Percentiles rank a stretch among this genome's conserved stretches.
phyloP scores from a whole-genome alignment of 352 stramenopile species.

The Phytopythium ostracodes region DNA sequence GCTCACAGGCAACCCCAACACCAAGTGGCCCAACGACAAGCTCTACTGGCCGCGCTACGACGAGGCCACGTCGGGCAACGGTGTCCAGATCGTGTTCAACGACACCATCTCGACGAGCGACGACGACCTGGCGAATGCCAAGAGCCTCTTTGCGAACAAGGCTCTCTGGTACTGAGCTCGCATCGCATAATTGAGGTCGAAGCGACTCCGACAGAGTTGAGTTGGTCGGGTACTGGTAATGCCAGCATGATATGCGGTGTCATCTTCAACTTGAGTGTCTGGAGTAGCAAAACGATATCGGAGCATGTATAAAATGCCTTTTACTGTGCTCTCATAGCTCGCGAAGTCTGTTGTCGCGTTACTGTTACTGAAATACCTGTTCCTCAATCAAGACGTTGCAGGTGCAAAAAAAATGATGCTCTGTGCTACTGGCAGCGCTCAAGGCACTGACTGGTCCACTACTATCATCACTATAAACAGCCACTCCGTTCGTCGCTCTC shows the following conservation, averaged over 20 bases:
- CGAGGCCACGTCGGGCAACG: conserved; percentile 8
- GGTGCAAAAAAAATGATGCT: not conserved
- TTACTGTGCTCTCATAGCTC: not conserved
- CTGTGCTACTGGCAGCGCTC: not conserved
- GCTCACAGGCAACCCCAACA: conserved; percentile 18
- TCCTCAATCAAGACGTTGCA: not conserved
- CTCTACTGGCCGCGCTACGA: conserved; percentile 21
- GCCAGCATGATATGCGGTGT: too few relatives aligned
- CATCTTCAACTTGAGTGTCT: not conserved
- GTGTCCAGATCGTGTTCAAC: conserved; percentile 20
- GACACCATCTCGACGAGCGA: conserved; percentile 14
- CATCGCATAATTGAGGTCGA: not conserved
- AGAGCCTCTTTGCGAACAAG: conserved; percentile 25
- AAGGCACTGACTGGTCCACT: not conserved
- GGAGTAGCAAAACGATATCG: not conserved
- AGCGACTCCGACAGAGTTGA: too few relatives aligned
- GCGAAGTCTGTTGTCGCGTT: not conserved
- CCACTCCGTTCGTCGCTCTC: not conserved
- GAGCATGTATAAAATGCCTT: not conserved
- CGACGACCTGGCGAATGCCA: conserved; percentile 16
- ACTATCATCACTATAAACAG: conserved; percentile 13
- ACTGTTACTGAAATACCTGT: conserved; percentile 3
- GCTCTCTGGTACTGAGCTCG: conserved; percentile 18
- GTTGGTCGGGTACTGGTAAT: too few relatives aligned
- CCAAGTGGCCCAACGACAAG: conserved; percentile 17